Base-by-base conservation (phyloP, 371 early-diverging fungal species). In the Entomophthora muscae region DNA sequence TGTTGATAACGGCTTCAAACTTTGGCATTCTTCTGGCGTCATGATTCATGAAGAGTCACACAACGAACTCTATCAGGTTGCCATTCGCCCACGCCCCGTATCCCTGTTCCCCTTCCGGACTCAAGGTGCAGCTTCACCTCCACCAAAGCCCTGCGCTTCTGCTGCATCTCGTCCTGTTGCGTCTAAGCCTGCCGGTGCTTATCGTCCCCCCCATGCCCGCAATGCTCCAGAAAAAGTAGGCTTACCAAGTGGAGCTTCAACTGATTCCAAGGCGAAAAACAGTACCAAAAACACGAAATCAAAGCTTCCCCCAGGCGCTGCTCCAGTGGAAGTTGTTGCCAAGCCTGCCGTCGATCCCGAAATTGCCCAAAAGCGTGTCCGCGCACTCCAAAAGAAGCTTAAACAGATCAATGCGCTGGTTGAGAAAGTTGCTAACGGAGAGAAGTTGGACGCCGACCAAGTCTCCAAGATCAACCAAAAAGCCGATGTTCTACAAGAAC, bases 1-100 rank as follows among this genome's bases (percentile, higher is more conserved):
- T 69, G 98, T 98, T 17, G 98, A 98, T 73, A 98, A 98, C 68
- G 93, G 96, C 1, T 86, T 90, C 73, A 89, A 88, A 64, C 77
- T 98, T 68, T 94, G 93, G 91, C 94, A 98, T 71, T 90, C 90
- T 69, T 80, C 86, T n/a, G 97, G 97, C 29, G 82, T 81, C 0
- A 71, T 94, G 61, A 82, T 93, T 33, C 84, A 87, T 68, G 69
- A 80, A 68, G 76, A 83, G 57, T 76, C 79, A 54, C 75, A 84
- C 31, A 78, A 88, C 64, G 97, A 95, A 76, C 78, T 96, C 66
- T 91, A 87, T 73, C 90, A 93, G 71, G 89, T 89, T 52, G 70
- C 65, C 3, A 29, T 29, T 31, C 7, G 64, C 24, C 26, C 26
- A 0, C 59, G 21, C 7, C 21, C 24, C 13, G 28, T 30, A 7